Evolutionary conservation across 2,329 filamentous ascomycete genomes (phyloP), one percentile per base, ranked within the genome.

Genomic region (Clarireedia paspali): DNA sequence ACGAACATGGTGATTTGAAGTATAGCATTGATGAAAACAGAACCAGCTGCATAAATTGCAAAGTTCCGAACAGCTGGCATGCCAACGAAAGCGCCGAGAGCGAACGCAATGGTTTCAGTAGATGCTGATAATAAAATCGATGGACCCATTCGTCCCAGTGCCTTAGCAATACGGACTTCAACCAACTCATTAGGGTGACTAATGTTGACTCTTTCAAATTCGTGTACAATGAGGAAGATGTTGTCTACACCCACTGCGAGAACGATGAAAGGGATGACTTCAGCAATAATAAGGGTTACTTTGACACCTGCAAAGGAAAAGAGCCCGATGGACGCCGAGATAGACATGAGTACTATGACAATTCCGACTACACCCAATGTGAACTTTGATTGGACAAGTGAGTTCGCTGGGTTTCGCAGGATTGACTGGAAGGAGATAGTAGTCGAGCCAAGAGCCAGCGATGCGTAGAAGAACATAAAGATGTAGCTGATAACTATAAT

Each of bases 31-130:
- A 99, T 92, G 64, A 97, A 85, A 10, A 99, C 94, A 10, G 94
- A 94, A 50, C 94, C 94, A 2, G 94, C 91, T 12, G 94, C 94
- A 69, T 99, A 99, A 2, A 92, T 85, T 15, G 94, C 95, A 72
- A 99, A 99, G 72, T 99, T 99, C 60, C 91, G 84, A 45, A 99
- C 95, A 2, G 94, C 94, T 15, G 95, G 94, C 94, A 99, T 99
- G 49, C 91, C 91, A 6, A 96, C 95, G 59, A 94, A 92, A 44
- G 90, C 88, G 12, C 94, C 94, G 10, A 99, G 79, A 1, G 91
- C 87, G 70, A 99, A 99, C 2, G 92, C 91, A 24, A 91, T 84
- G 0, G 92, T 99, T 71, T 99, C 94, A 0, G 92, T 96, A 36
- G 89, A 79, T n/a, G 91, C 92, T 7, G 94, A 97, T 42, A 99